Percentiles rank a stretch among this genome's conserved stretches.
Evolutionary conservation across 768 basidiomycete genomes (phyloP).

Genomic region (Suillus lakei): DNA sequence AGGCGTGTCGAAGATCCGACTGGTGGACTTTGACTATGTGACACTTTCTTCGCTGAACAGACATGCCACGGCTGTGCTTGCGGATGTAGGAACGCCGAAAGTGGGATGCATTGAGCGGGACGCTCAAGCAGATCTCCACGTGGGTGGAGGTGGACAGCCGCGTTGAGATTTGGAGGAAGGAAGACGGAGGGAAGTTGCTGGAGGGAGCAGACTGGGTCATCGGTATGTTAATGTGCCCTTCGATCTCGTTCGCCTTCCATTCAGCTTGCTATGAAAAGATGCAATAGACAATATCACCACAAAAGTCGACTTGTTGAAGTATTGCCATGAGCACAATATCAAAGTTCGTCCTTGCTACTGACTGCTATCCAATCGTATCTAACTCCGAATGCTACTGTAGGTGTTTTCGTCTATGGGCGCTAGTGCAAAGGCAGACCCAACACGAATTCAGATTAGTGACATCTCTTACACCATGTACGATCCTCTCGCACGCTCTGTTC

Average conservation of each 20-base stretch:
- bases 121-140: constrained; percentile 73
- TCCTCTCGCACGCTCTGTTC: constrained; percentile 90
- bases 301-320: constrained; percentile 91
- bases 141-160: constrained; percentile 88
- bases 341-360: constrained; percentile 57
- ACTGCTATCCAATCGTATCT: neutral
- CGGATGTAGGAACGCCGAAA: constrained; percentile 94
- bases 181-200: constrained; percentile 72
- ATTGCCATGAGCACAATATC: constrained; percentile 80
- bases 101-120: constrained; percentile 75
- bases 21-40: constrained; percentile 97
- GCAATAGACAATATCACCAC: constrained; percentile 98
- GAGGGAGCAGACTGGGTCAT: constrained; percentile 95
- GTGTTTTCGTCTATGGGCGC: constrained; percentile 98
- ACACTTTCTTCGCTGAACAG: constrained; percentile 94
- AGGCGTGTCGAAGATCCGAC: constrained; percentile 74
- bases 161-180: constrained; percentile 87
- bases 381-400: constrained; percentile 39
- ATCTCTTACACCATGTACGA: constrained; percentile 93
- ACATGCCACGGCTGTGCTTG: constrained; percentile 87
- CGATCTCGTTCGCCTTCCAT: constrained; percentile 13
- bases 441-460: constrained; percentile 93
- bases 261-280: constrained; percentile 49
- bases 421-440: constrained; percentile 93
- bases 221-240: constrained; percentile 48